Conservation (phyloP, 257 asterid genomes). For the Eustoma russellianum region DNA sequence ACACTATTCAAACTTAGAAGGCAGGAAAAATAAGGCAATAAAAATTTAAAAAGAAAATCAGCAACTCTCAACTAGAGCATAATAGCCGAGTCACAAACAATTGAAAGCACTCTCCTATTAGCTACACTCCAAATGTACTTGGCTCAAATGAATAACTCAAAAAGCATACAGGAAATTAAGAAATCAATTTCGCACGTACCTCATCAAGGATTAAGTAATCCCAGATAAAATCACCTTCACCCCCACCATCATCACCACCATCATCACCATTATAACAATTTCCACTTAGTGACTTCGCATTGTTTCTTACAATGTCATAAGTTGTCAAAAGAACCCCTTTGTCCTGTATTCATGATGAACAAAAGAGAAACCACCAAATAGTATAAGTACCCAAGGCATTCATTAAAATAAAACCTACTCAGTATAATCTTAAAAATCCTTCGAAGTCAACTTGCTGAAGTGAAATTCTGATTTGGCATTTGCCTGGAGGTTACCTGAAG, state of each 20-base stretch:
- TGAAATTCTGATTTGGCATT: not conserved
- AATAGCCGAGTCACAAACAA: too few relatives aligned
- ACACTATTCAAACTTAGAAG: too few relatives aligned
- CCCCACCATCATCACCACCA: conserved; percentile 18
- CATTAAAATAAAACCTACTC: too few relatives aligned
- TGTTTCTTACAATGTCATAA: conserved; percentile 83
- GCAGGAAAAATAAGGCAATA: too few relatives aligned
- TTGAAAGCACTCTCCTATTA: too few relatives aligned
- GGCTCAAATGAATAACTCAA: too few relatives aligned
- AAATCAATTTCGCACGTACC: conserved; percentile 19
- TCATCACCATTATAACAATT: conserved; percentile 30
- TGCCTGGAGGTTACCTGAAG: conserved; percentile 56
- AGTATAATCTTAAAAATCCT: not conserved
- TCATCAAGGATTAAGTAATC: conserved; percentile 94
- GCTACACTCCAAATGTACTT: too few relatives aligned
- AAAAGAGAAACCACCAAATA: conserved; percentile 8
- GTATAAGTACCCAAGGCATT: conserved; percentile 1
- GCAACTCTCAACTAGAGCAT: too few relatives aligned
- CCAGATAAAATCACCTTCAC: conserved; percentile 63
- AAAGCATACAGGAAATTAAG: too few relatives aligned
- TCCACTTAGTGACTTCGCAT: conserved; percentile 60
- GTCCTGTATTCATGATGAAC: conserved; percentile 31
- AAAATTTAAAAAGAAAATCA: too few relatives aligned
- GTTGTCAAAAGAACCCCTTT: conserved; percentile 89
- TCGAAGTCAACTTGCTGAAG: not conserved